A percentile compares a stretch with the other conserved stretches of the same genome.
Evolutionary conservation across 805 yeast species (phyloP).

Genomic region (Yamadazyma phyllophila): DNA sequence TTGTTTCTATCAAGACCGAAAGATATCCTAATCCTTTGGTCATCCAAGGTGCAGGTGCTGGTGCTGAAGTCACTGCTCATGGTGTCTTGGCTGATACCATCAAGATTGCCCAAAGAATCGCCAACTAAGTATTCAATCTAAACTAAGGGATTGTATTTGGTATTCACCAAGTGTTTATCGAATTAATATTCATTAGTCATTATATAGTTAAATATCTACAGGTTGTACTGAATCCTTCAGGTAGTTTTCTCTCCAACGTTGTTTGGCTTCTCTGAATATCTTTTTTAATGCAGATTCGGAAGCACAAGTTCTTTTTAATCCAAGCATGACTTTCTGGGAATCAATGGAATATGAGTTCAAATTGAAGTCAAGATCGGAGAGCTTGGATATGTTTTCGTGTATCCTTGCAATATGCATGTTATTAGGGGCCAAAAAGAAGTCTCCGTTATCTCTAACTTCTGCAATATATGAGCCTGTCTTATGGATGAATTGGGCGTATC

Average conservation of each 20-base stretch:
- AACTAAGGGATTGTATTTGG: too few species aligned
- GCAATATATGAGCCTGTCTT: slow-evolving; percentile 86
- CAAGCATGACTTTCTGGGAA: slow-evolving; percentile 71
- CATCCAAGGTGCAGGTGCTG: slow-evolving; percentile 97
- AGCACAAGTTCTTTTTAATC: slow-evolving; percentile 62
- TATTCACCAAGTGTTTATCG: too few species aligned
- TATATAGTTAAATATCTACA: slow-evolving; percentile 11
- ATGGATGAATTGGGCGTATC: slow-evolving; percentile 87
- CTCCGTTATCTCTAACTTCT: slow-evolving; percentile 77
- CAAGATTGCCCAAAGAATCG: slow-evolving; percentile 86
- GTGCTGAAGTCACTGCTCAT: slow-evolving; percentile 64
- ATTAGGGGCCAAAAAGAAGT: slow-evolving; percentile 80
- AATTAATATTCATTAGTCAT: not conserved
- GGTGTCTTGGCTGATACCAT: slow-evolving; percentile 95
- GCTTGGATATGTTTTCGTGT: slow-evolving; percentile 39
- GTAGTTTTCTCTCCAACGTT: slow-evolving; percentile 12
- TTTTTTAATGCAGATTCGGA: slow-evolving; percentile 46
- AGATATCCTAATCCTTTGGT: slow-evolving; percentile 92
- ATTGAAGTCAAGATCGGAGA: slow-evolving; percentile 22
- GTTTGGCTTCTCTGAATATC: slow-evolving; percentile 57
- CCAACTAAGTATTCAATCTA: too few species aligned
- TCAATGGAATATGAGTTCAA: slow-evolving; percentile 44
- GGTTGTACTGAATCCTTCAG: slow-evolving; percentile 16
- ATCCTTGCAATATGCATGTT: slow-evolving; percentile 77
- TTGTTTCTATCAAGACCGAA: slow-evolving; percentile 84